phyloP scores from a whole-genome alignment of 208 protist species.

The Naegleria gruberi region DNA sequence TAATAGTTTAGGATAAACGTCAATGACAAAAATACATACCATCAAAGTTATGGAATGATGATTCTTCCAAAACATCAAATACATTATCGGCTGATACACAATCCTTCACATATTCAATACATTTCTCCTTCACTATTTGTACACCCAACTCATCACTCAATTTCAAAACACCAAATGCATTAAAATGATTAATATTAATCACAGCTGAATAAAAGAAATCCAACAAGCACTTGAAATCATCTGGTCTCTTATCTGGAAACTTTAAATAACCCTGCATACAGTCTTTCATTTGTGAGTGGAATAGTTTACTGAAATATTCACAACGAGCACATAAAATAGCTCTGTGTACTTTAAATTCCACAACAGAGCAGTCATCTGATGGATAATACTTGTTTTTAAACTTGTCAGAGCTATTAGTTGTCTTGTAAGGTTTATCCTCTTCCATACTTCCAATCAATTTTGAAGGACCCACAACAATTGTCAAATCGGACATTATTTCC shows the following conservation, averaged over 20 bases:
- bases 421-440: background rate
- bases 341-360: background rate
- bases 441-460: background rate
- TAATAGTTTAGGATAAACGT: too few relatives aligned
- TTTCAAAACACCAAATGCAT: constrained; percentile 18
- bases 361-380: background rate
- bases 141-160: constrained; percentile 2
- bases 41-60: background rate
- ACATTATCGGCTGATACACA: background rate
- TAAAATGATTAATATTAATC: background rate
- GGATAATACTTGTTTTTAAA: background rate
- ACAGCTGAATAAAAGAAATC: background rate
- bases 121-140: background rate
- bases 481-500: background rate
- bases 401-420: background rate
- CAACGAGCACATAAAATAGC: background rate
- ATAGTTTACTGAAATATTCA: background rate
- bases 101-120: background rate
- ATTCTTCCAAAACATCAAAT: constrained; percentile 1
- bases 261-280: background rate
- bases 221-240: background rate
- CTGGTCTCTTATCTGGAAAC: background rate
- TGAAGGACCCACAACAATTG: background rate
- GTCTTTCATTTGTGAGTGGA: background rate
- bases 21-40: background rate